Evolutionary conservation across 345 rosid species (phyloP), one percentile per base, ranked within the genome.

Genomic region (Aegle marmelos): DNA sequence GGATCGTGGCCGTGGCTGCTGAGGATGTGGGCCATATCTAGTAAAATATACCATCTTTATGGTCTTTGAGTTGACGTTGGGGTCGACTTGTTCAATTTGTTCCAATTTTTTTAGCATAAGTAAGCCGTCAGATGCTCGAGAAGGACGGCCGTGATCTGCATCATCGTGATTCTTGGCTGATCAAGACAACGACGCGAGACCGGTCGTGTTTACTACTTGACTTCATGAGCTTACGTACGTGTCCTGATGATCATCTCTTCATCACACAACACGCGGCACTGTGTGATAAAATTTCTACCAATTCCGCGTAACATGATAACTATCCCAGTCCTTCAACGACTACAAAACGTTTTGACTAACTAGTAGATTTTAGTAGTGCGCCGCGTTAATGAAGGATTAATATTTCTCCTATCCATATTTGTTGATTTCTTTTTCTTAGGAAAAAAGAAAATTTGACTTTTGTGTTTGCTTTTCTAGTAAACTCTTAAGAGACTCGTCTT

Each of bases 221-320:
- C 16, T 41, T 41, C 50, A 10, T 1, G 50, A 41, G 16, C 50
- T 10, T 2, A 41, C 1, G 50, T 41, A 41, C 50, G 16, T 10
- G 50, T 11, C 50, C 11, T 11, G 50, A 11, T 45, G 4, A 45
- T 45, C 50, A 45, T 45, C 50, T 10, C 50, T 45, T 57, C 65
- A 0, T 72, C 53, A n/a, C 14, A 5, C 17, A 17, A 37, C 54
- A 72, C 76, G 76, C 36, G 54, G 11, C 33, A 36, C 53, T 2
- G 7, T 24, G 16, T 24, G 17, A 1, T 21, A 54, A n/a, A 57
- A 2, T 50, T n/a, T 33, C 28, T 56, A 37, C 30, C 19, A n/a
- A 31, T 22, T 73, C 56, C 76, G 76, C 67, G 76, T 59, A 58
- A 58, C 56, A 58, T 2, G 67, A 36, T 73, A 59, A 59, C 36